phyloP scores from a whole-genome alignment of 345 rosid genomes.

The Alliaria petiolata region DNA sequence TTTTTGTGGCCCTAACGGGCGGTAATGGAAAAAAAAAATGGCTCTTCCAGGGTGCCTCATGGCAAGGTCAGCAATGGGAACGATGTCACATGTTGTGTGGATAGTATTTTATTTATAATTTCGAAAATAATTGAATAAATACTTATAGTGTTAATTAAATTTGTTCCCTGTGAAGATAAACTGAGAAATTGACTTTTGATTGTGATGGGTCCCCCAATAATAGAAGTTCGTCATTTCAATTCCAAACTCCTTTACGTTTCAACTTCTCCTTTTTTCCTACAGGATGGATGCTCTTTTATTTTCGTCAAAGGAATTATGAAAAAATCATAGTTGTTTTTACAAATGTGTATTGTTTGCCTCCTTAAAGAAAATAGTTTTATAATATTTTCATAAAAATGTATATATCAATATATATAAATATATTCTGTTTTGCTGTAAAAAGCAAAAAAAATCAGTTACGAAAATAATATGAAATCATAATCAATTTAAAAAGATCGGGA shows the following conservation, averaged over 20 bases:
- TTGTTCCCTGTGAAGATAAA: constrained; percentile 24
- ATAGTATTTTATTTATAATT: neutral
- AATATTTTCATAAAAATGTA: neutral
- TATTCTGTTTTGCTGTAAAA: too few species aligned
- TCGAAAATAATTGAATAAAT: constrained; percentile 8
- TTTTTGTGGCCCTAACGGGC: constrained; percentile 5
- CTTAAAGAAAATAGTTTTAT: neutral
- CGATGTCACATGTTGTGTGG: constrained; percentile 31
- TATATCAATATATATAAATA: too few species aligned
- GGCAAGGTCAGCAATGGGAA: constrained; percentile 34
- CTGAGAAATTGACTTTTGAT: constrained; percentile 34
- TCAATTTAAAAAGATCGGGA: too few species aligned
- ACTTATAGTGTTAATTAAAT: constrained; percentile 1
- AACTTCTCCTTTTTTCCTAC: neutral
- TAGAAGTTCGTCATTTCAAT: constrained; percentile 24
- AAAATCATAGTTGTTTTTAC: neutral
- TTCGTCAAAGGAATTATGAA: neutral
- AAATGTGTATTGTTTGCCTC: neutral
- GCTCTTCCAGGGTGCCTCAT: constrained; percentile 32
- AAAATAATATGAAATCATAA: neutral
- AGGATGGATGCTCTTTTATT: neutral
- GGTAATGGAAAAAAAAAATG: constrained; percentile 17
- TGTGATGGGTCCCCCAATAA: constrained; percentile 29
- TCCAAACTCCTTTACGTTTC: constrained; percentile 4
- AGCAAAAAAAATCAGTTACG: too few species aligned